Conservation (phyloP, 108 stramenopile genomes). For the Nannochloropsis gaditana region DNA sequence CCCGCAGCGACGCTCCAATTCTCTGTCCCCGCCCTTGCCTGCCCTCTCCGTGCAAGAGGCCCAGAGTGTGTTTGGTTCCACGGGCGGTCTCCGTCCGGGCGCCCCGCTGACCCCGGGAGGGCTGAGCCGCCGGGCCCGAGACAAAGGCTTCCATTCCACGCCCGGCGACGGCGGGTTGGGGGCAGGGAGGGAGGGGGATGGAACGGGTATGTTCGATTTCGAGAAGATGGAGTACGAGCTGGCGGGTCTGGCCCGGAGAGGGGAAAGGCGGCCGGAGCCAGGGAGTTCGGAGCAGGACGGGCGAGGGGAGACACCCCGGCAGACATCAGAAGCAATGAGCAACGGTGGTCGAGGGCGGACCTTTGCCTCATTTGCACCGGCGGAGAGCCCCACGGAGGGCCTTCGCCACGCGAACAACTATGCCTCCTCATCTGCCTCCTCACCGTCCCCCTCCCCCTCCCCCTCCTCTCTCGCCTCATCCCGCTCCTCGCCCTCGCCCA, state of each 20-base stretch:
- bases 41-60: background rate
- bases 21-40: background rate
- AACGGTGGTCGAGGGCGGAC: background rate
- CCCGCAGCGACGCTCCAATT: background rate
- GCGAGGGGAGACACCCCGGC: no score
- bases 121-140: background rate
- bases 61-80: background rate
- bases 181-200: background rate
- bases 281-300: no score
- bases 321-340: background rate
- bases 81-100: background rate
- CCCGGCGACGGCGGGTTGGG: background rate
- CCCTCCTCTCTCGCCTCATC: background rate
- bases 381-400: background rate
- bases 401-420: background rate
- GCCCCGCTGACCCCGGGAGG: background rate
- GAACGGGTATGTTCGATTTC: background rate
- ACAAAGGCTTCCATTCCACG: background rate
- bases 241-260: background rate
- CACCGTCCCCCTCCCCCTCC: background rate
- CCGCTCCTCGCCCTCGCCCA: background rate
- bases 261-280: no score
- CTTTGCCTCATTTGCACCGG: conserved; percentile 2
- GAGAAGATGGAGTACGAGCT: conserved; percentile 7
- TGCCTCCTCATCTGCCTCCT: background rate